These are phyloP conservation scores for Arctium lappa DNA, from an alignment of 129 eudicot genomes.

Conservation along the genomic window DNA sequence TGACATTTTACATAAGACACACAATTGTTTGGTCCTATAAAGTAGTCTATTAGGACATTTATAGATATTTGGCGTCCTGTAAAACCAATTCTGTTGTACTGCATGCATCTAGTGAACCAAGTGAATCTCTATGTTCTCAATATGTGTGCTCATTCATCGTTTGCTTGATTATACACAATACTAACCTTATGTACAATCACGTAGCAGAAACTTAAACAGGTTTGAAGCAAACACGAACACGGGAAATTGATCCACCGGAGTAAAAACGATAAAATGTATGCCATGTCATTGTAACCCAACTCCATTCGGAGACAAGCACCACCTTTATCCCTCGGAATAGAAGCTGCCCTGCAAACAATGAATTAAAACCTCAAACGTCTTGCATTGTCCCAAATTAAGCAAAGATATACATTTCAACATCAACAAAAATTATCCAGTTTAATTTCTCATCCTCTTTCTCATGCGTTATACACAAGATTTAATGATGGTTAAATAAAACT, in stretches of 20 bases:
- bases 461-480: neutral
- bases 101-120: too few relatives aligned
- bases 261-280: conserved; percentile 50
- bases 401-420: neutral
- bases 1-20: too few relatives aligned
- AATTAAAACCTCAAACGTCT: neutral
- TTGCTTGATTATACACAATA: neutral
- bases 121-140: too few relatives aligned
- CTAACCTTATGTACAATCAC: conserved; percentile 66
- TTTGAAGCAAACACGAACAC: conserved; percentile 49
- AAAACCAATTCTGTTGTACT: too few relatives aligned
- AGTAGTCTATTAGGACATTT: too few relatives aligned
- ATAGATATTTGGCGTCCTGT: too few relatives aligned
- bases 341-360: conserved; percentile 57
- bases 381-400: neutral
- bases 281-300: conserved; percentile 53
- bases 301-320: conserved; percentile 70
- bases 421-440: neutral
- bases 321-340: conserved; percentile 48
- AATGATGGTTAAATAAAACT: neutral
- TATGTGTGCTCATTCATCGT: neutral
- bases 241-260: conserved; percentile 62
- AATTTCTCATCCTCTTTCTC: neutral
- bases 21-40: too few relatives aligned
- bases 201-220: conserved; percentile 48